Percentiles rank a stretch among this genome's conserved stretches.
These are phyloP conservation scores for Pistacia integerrima DNA, from an alignment of 345 rosid species.

Conservation along the genomic window DNA sequence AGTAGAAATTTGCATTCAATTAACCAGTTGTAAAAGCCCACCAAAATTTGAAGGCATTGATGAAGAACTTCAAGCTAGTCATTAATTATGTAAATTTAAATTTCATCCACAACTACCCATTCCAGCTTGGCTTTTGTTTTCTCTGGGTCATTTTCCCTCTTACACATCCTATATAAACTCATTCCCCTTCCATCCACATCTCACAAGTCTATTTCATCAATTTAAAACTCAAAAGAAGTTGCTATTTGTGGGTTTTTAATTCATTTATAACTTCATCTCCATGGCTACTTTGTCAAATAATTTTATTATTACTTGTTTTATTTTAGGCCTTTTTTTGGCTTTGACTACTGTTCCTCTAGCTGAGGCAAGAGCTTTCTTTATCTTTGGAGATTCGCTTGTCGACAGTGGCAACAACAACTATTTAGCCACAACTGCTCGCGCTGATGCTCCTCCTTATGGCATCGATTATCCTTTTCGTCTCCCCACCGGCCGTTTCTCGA, in stretches of 20 bases:
- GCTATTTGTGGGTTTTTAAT: background rate
- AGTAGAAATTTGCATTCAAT: slow-evolving; percentile 7
- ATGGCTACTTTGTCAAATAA: slow-evolving; percentile 19
- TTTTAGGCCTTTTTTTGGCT: slow-evolving; percentile 14
- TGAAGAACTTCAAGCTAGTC: background rate
- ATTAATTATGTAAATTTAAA: background rate
- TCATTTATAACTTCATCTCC: background rate
- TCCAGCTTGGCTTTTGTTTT: background rate
- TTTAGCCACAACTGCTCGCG: slow-evolving; percentile 67
- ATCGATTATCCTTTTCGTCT: slow-evolving; percentile 61
- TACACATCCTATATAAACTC: slow-evolving; percentile 8
- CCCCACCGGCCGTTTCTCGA: slow-evolving; percentile 75
- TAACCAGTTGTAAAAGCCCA: background rate
- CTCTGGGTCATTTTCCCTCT: background rate
- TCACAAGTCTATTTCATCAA: background rate
- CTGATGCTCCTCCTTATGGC: slow-evolving; percentile 71
- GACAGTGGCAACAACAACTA: slow-evolving; percentile 77
- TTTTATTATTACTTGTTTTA: slow-evolving; percentile 6
- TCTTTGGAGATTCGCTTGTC: slow-evolving; percentile 78
- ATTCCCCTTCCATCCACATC: background rate
- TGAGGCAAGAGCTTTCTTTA: slow-evolving; percentile 63
- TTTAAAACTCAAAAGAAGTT: background rate
- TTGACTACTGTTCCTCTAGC: background rate
- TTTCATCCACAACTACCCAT: background rate
- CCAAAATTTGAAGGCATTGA: slow-evolving; percentile 12